Base-by-base conservation (phyloP, 176 grass and related monocot genomes). In the Juncus inflexus region DNA sequence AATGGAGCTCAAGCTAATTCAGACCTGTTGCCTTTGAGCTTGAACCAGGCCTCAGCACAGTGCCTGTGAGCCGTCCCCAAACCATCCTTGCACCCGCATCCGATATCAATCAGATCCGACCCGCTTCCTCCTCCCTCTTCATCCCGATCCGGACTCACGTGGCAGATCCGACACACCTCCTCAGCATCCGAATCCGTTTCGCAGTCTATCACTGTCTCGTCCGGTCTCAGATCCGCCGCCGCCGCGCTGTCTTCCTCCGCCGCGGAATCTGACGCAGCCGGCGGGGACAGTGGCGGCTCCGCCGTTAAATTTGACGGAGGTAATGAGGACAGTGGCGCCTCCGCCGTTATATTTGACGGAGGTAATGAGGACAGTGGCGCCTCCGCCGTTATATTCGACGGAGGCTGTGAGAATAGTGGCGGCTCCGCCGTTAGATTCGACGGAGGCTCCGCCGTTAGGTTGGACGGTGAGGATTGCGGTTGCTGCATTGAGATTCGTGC, bases 11-110 rank as follows among this genome's bases (percentile, higher is more conserved):
- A 28, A 28, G 19, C 19, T 28, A 28, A 28, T 28, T 28, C 19
- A 42, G 75, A 92, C 84, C 81, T 92, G 8, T 85, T 63, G 37
- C 84, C 84, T 63, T 87, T 87, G 55, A 87, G 67, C 81, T 68
- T 81, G 65, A 92, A 92, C 89, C 89, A 92, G 40, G 81, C 75
- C 74, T 84, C 84, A 61, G 81, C 89, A 79, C 89, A 92, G 42
- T 87, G 89, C 4, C 72, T 74, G 72, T 87, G 89, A 65, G 78
- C 75, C 71, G 61, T 50, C 42, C 62, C 84, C 3, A 92, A 84
- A 40, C 87, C 84, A 49, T 77, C 81, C 75, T 92, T 92, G 81
- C 84, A 92, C 28, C 78, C 63, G 75, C 81, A 92, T 37, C 84
- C 84, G 3, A 87, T 65, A 9, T 75, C 58, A 50, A 87, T 82